Percentiles rank a stretch among this genome's conserved stretches.
Evolutionary conservation across 108 stramenopile species (phyloP).

Genomic region (Conticribra weissflogii): DNA sequence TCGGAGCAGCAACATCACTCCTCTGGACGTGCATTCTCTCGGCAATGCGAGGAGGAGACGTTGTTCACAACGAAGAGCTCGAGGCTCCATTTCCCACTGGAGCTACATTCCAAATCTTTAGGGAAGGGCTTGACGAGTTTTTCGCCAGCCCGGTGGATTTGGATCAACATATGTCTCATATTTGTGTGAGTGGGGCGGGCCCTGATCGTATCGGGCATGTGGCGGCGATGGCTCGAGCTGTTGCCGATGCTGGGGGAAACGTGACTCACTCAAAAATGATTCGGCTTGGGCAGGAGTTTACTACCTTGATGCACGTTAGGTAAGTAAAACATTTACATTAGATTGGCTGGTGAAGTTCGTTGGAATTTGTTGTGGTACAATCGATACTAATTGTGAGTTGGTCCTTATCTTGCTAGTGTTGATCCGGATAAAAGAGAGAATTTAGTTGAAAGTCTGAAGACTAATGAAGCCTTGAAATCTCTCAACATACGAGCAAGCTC

Average conservation of each 20-base stretch:
- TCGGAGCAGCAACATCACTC: slow-evolving; percentile 78
- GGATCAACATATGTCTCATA: slow-evolving; percentile 64
- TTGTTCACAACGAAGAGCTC: slow-evolving; percentile 65
- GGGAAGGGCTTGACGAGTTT: slow-evolving; percentile 70
- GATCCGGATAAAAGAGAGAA: slow-evolving; percentile 53
- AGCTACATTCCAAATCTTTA: slow-evolving; percentile 58
- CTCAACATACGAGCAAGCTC: slow-evolving; percentile 65
- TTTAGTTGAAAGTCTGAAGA: slow-evolving; percentile 43
- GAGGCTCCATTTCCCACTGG: slow-evolving; percentile 79
- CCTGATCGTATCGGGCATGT: slow-evolving; percentile 76
- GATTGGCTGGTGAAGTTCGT: too few relatives aligned
- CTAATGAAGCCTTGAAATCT: slow-evolving; percentile 42
- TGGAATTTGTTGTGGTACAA: too few relatives aligned
- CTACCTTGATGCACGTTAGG: slow-evolving; percentile 86
- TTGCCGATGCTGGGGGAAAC: slow-evolving; percentile 79
- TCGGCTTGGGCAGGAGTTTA: slow-evolving; percentile 83
- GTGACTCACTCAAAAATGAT: slow-evolving; percentile 86
- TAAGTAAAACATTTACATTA: too few relatives aligned
- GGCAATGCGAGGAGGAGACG: slow-evolving; percentile 88
- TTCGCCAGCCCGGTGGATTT: slow-evolving; percentile 75
- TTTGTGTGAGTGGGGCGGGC: slow-evolving; percentile 77
- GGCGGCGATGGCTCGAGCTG: slow-evolving; percentile 58
- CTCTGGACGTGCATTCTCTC: slow-evolving; percentile 87
- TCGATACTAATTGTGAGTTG: too few relatives aligned
- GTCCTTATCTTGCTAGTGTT: too few relatives aligned